Evolutionary conservation across 768 basidiomycete genomes (phyloP).

Genomic region (Tephrocybe sp.): DNA sequence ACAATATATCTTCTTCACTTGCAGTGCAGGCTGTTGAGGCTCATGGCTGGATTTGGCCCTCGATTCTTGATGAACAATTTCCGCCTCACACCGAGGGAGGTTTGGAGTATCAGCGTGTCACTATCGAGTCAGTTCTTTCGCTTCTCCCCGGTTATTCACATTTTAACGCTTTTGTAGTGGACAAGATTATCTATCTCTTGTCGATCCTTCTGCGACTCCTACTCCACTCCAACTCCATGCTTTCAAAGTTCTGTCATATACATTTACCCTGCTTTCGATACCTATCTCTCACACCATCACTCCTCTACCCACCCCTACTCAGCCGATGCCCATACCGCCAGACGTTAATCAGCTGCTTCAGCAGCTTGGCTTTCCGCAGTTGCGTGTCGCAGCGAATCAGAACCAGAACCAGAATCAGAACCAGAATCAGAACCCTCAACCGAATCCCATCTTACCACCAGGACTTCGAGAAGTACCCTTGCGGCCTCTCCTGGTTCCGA

Average conservation of each 20-base stretch:
- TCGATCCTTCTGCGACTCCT: conserved; percentile 41
- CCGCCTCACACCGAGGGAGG: conserved; percentile 37
- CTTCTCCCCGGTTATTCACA: not conserved
- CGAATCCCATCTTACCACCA: conserved; percentile 29
- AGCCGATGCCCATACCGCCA: conserved; percentile 36
- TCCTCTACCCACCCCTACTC: conserved; percentile 21
- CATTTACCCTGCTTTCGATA: conserved; percentile 46
- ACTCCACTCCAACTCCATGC: conserved; percentile 64
- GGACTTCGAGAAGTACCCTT: conserved; percentile 59
- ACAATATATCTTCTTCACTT: conserved; percentile 19
- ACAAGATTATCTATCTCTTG: conserved; percentile 52
- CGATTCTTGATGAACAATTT: conserved; percentile 44
- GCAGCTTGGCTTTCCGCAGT: conserved; percentile 58
- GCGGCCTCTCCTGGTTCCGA: conserved; percentile 64
- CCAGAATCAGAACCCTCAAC: conserved; percentile 31
- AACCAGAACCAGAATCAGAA: conserved; percentile 32
- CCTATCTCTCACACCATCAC: conserved; percentile 21
- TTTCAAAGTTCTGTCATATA: conserved; percentile 57
- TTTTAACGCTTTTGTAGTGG: conserved; percentile 33
- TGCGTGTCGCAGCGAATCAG: conserved; percentile 35
- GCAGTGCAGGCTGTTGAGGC: conserved; percentile 34
- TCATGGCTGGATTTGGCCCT: conserved; percentile 49
- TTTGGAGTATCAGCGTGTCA: conserved; percentile 35
- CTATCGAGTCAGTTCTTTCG: conserved; percentile 37
- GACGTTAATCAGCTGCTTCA: conserved; percentile 61